Base-by-base conservation (phyloP, 2,329 filamentous ascomycete genomes). In the Aspergillus pseudoviridinutans region DNA sequence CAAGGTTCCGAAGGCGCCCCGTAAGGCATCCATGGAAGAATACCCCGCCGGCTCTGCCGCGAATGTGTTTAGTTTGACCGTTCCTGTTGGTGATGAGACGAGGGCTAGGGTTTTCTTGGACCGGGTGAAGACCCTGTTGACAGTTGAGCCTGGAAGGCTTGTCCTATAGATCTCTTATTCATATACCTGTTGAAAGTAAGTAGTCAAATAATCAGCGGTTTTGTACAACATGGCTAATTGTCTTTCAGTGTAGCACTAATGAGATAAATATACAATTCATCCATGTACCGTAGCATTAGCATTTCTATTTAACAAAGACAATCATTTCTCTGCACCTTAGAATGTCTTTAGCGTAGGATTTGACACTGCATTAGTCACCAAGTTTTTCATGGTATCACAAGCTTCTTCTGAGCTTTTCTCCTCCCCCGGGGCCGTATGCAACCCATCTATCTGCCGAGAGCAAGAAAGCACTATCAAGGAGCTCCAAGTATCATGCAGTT, bases 21-120 rank as follows among this genome's bases (percentile, higher is more conserved):
- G 65, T 66, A 46, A 69, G 64, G 57, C 59, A 64, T 49, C 67
- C 67, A 51, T 47, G 2, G 60, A 61, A 3, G 57, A 67, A 42
- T 79, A 80, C 4, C 68, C 84, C 12, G 80, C 64, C 4, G 66
- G 61, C 32, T 70, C 79, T 3, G 84, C 87, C 14, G 78, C 84
- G 55, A 95, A 96, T 71, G 79, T 92, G 0, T 96, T 97, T 72
- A 93, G 86, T 67, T 78, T 99, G 53, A 87, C 81, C 28, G 92
- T 96, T 22, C 86, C 88, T 42, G 86, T 84, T 76, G 85, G 84
- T 8, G 94, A 99, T 73, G 89, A 92, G 82, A 85, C 87, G 78
- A 83, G 92, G 67, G 94, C 91, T 14, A 82, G 84, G 68, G 81
- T 87, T 10, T 99, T 97, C 78, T 76, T 99, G 62, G 88, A 93